Evolutionary conservation across 495 filamentous ascomycete genomes (phyloP).

Genomic region (Penicillium steckii): DNA sequence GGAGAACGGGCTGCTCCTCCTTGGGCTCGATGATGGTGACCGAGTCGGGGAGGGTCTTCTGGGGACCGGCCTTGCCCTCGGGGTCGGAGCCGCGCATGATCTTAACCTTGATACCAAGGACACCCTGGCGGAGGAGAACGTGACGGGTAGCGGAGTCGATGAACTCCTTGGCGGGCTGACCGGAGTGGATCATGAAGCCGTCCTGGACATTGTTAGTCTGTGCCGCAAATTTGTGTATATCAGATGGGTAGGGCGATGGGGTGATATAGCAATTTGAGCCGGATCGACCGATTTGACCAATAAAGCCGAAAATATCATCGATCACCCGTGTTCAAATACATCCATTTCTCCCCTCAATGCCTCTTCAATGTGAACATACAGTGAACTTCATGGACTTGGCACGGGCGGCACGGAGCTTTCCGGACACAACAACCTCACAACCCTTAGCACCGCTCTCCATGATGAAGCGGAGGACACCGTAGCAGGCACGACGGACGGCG

Average conservation of each 20-base stretch:
- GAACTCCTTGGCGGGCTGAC: slow-evolving; percentile 98
- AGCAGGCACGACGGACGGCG: slow-evolving; percentile 95
- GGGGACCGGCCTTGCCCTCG: slow-evolving; percentile 96
- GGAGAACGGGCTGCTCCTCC: slow-evolving; percentile 91
- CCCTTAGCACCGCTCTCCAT: slow-evolving; percentile 99
- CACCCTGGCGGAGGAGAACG: slow-evolving; percentile 99
- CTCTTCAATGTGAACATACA: slow-evolving; percentile 46
- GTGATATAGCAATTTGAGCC: not conserved
- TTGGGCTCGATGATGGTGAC: slow-evolving; percentile 99
- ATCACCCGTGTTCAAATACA: not conserved
- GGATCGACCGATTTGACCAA: not conserved
- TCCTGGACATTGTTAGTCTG: slow-evolving; percentile 53
- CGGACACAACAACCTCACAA: slow-evolving; percentile 98
- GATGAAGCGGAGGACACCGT: slow-evolving; percentile 99
- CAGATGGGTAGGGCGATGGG: not conserved
- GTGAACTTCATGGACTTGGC: slow-evolving; percentile 99
- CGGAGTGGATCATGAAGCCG: slow-evolving; percentile 99
- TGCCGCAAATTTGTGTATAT: slow-evolving; percentile 3
- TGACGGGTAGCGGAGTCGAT: slow-evolving; percentile 97
- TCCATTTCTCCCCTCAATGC: not conserved
- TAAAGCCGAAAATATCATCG: not conserved
- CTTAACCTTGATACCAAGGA: slow-evolving; percentile 99
- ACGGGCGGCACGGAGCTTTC: slow-evolving; percentile 96
- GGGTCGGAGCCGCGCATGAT: slow-evolving; percentile 99
- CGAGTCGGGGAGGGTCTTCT: slow-evolving; percentile 94